These are phyloP conservation scores for Gaertneriomyces sp. DNA, from an alignment of 192 early-diverging fungal species.

Conservation along the genomic window DNA sequence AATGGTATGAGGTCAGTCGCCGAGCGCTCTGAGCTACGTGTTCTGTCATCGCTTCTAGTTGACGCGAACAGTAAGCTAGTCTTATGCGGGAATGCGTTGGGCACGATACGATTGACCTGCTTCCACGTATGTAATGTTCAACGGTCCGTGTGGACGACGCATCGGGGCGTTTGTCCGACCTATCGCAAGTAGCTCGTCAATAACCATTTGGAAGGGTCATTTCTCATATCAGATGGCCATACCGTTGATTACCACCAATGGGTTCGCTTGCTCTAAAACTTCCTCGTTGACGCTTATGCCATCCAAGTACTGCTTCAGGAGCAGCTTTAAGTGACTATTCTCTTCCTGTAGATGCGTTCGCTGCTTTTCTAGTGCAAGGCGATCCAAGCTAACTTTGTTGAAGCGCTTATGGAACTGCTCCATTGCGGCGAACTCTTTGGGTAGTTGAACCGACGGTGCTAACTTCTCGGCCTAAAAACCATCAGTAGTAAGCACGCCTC, in stretches of 20 bases:
- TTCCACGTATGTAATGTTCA: slow-evolving; percentile 51
- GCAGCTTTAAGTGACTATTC: slow-evolving; percentile 46
- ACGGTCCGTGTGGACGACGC: slow-evolving; percentile 32
- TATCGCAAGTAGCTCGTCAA: background rate
- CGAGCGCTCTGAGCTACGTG: too few relatives aligned
- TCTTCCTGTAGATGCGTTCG: slow-evolving; percentile 45
- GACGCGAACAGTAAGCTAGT: too few relatives aligned
- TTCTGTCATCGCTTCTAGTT: too few relatives aligned
- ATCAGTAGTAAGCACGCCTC: background rate
- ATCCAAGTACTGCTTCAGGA: slow-evolving; percentile 60
- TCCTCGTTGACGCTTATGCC: slow-evolving; percentile 53
- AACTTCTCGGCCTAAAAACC: background rate
- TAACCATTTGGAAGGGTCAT: background rate
- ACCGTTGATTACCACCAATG: slow-evolving; percentile 59
- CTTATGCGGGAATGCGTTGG: too few relatives aligned
- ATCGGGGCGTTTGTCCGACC: slow-evolving; percentile 49
- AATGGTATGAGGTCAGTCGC: too few relatives aligned
- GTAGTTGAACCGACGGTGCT: slow-evolving; percentile 20
- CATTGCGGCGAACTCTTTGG: slow-evolving; percentile 51
- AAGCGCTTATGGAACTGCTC: slow-evolving; percentile 59
- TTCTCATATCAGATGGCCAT: slow-evolving; percentile 9
- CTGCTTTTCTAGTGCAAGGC: slow-evolving; percentile 47
- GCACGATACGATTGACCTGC: slow-evolving; percentile 28
- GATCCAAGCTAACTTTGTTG: slow-evolving; percentile 54
- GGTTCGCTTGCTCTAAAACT: slow-evolving; percentile 50